These are phyloP conservation scores for Phytophthora brassicae DNA, from an alignment of 352 stramenopile species.

Conservation along the genomic window DNA sequence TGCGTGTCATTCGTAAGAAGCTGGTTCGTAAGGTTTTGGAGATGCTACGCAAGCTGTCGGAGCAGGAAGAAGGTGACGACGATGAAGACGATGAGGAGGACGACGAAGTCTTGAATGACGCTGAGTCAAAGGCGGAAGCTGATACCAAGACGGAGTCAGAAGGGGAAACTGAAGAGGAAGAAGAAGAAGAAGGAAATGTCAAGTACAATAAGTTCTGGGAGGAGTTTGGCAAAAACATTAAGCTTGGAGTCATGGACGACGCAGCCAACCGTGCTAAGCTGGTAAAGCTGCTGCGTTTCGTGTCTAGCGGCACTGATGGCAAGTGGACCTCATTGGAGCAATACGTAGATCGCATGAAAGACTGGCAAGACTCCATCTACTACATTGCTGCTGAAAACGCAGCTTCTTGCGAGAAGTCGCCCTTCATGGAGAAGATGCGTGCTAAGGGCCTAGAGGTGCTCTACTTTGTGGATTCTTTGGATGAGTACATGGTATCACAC, in stretches of 20 bases:
- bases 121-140: constrained; percentile 62
- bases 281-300: constrained; percentile 97
- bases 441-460: constrained; percentile 98
- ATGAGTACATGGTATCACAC: constrained; percentile 98
- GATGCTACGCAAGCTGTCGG: constrained; percentile 95
- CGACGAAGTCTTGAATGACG: constrained; percentile 49
- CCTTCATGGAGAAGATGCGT: constrained; percentile 97
- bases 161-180: constrained; percentile 38
- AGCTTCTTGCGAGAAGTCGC: constrained; percentile 92
- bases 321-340: constrained; percentile 95
- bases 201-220: constrained; percentile 99
- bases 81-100: constrained; percentile 60
- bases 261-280: constrained; percentile 93
- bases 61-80: constrained; percentile 86
- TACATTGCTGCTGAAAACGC: constrained; percentile 96
- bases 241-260: constrained; percentile 99
- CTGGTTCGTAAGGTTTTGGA: constrained; percentile 99
- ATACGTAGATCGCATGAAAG: constrained; percentile 98
- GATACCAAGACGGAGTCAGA: constrained; percentile 82
- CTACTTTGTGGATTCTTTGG: constrained; percentile 97
- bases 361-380: constrained; percentile 99
- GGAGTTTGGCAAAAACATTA: constrained; percentile 98
- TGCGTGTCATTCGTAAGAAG: constrained; percentile 99
- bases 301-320: constrained; percentile 91
- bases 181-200: constrained; percentile 68